Evolutionary conservation across 2,329 filamentous ascomycete species (phyloP), one percentile per base, ranked within the genome.

Genomic region (Sclerotinia borealis): DNA sequence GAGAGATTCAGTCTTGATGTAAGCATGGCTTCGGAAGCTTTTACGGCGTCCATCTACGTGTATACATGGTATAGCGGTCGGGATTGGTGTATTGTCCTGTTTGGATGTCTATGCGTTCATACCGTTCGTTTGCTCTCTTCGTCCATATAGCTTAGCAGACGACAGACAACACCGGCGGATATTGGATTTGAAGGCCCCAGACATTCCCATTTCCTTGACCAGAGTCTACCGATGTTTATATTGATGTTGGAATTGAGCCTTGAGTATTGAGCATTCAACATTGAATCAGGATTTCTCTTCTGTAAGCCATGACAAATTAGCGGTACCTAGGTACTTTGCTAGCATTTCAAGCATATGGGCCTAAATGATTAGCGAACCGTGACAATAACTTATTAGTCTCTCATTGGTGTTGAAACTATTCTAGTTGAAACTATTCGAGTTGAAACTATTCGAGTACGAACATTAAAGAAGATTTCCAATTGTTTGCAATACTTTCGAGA

Each of bases 321-420:
- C 19, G 17, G 34, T 29, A 5, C 5, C 3, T 27, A 39, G 15
- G 6, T 41, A n/a, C 17, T 19, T 22, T 4, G n/a, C 39, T 47
- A 36, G 39, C 31, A 34, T 25, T 58, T 29, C 25, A 55, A 55
- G 52, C 37, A 25, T 43, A 22, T n/a, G 52, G 36, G 11, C 25
- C 10, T 29, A 15, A 62, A 31, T 17, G 13, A 43, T 62, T 62
- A 62, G 59, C 59, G 59, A 62, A 22, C 2, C 29, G 29, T 27
- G 15, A 37, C 31, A 62, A 55, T 22, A 62, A 37, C 22, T 62
- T 62, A 48, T 62, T 62, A 48, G 59, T 19, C 11, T 36, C 29
- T 49, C 10, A 54, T 54, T 39, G 4, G 15, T n/a, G 13, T 36
- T 37, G 31, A 27, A 45, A 45, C 5, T 45, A 45, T n/a, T n/a